Conservation (phyloP, 331 rosid species). For the Cydonia oblonga region DNA sequence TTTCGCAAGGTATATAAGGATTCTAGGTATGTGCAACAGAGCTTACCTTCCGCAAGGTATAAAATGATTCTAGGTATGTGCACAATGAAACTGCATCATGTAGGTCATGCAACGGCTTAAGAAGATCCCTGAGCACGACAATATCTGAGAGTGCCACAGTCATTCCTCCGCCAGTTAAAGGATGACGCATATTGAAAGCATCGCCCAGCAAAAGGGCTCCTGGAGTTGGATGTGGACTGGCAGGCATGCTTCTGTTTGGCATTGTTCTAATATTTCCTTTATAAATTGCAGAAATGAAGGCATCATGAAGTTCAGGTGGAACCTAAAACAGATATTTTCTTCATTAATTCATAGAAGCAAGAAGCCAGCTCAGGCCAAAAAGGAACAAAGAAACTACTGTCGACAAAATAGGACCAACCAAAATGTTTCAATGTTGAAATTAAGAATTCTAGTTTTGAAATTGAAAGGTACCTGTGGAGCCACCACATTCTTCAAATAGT, state of each 20-base stretch:
- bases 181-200: slow-evolving; percentile 68
- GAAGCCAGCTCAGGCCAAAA: not conserved
- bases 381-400: not conserved
- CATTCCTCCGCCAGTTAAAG: slow-evolving; percentile 60
- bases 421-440: not conserved
- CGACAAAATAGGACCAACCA: not conserved
- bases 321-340: slow-evolving; percentile 11
- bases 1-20: not conserved
- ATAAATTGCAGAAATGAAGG: slow-evolving; percentile 37
- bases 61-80: slow-evolving; percentile 47
- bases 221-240: slow-evolving; percentile 44
- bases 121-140: slow-evolving; percentile 41
- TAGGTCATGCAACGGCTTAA: slow-evolving; percentile 29
- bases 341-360: not conserved
- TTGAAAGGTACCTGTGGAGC: slow-evolving; percentile 45
- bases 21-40: not conserved
- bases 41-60: slow-evolving; percentile 44
- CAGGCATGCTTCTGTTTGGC: slow-evolving; percentile 62
- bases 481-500: slow-evolving; percentile 33
- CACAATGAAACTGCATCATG: slow-evolving; percentile 32
- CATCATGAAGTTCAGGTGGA: slow-evolving; percentile 33
- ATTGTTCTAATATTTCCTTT: slow-evolving; percentile 46
- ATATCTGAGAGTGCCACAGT: slow-evolving; percentile 54
- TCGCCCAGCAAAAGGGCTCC: slow-evolving; percentile 65
- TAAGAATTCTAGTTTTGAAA: not conserved